Evolutionary conservation across 106 monocot genomes (phyloP), one percentile per base, ranked within the genome.

Genomic region (Chionographis japonica): DNA sequence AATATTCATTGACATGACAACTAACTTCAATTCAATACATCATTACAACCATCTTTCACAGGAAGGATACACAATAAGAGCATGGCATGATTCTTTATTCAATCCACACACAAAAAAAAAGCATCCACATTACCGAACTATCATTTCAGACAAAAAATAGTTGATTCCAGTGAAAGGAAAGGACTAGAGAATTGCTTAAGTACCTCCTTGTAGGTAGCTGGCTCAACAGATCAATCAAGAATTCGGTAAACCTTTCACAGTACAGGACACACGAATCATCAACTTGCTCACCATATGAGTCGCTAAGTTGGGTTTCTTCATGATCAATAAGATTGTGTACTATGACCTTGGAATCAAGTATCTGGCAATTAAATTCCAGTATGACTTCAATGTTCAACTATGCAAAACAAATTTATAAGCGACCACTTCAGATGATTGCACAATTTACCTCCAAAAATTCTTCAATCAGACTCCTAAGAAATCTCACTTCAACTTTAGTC

Each of bases 231-330:
- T 99, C 98, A 79, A 99, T 99, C 56, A 93, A 65, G 60, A 98
- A 99, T 61, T 99, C 98, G 81, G 87, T 88, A 76, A 93, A 99
- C 50, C 98, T 87, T 75, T 99, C 98, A 69, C 98, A 99, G 42
- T 99, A 99, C 67, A 99, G 68, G 35, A 93, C 79, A 75, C 81
- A 81, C 57, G 85, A 83, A 72, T 87, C 98, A 62, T 99, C 85
- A 79, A 99, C 68, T 78, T 77, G 77, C 67, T 73, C 75, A 73
- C 40, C 57, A 66, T 79, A 73, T 40, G 75, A 66, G 75, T 84
- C 62, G 13, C 18, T 67, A n/a, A 75, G 9, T 43, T 80, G 66
- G 16, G 20, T 52, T 49, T 70, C 68, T 46, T 66, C 83, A 75
- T 58, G 56, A 70, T 70, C 82, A 64, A 56, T 66, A 18, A 52